These are phyloP conservation scores for Diplotaxis tenuifolia DNA, from an alignment of 345 rosid species.

Conservation along the genomic window DNA sequence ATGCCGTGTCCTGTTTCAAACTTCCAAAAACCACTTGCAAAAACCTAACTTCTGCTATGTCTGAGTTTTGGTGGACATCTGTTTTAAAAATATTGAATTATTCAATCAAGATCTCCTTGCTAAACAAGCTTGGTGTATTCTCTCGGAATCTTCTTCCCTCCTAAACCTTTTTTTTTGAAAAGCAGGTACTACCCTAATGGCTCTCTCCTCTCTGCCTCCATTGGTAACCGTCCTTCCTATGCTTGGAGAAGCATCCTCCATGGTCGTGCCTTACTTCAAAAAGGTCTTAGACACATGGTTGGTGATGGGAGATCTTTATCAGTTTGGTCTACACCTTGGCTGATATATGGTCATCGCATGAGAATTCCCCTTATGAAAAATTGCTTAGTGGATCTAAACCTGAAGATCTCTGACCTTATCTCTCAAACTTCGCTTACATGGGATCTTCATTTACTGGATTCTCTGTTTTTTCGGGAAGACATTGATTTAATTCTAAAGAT, in stretches of 20 bases:
- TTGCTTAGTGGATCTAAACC: no score
- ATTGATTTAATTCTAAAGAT: no score
- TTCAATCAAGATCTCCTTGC: not conserved
- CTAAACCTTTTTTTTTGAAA: no score
- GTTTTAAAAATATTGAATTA: not conserved
- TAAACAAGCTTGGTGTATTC: not conserved
- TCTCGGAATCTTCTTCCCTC: not conserved
- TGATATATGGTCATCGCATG: not conserved
- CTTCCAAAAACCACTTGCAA: not conserved
- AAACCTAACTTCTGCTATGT: not conserved
- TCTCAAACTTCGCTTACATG: no score
- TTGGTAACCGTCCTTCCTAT: not conserved
- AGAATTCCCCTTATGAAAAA: not conserved
- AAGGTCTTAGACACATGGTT: not conserved
- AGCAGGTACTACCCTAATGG: not conserved
- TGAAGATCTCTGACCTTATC: no score
- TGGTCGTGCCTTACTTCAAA: not conserved
- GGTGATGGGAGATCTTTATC: not conserved
- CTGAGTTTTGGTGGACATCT: not conserved
- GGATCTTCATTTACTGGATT: no score
- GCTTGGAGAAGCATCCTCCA: not conserved
- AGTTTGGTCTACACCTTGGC: not conserved
- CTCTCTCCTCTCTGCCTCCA: not conserved
- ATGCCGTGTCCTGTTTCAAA: not conserved
- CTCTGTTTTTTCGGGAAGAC: no score